Evolutionary conservation across 768 basidiomycete genomes (phyloP), one percentile per base, ranked within the genome.

Genomic region (Xerocomellus chrysenteron): DNA sequence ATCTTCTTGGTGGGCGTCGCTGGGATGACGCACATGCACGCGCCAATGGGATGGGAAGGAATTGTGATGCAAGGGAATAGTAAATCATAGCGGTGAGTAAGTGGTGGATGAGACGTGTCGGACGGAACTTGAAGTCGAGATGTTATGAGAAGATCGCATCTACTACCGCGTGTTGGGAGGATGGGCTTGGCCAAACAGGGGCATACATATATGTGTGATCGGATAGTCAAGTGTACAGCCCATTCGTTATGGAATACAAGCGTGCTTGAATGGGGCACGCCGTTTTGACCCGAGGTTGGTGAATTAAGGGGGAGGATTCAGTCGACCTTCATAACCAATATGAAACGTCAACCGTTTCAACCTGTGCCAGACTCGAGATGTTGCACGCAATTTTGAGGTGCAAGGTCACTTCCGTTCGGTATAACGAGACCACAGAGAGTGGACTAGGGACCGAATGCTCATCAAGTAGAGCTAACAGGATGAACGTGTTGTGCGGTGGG

Each of bases 341-440:
- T 56, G 55, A 57, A 56, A 56, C 55, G 17, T 39, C 43, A 26
- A 39, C 9, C 5, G 55, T 56, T 56, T 56, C 55, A 56, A 32
- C 41, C 19, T 13, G 54, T 19, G 32, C 52, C 26, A 55, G 40
- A 28, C 17, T 33, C 17, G 2, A 17, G 30, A 32, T 32, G n/a
- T 13, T 17, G 40, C 17, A 17, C 10, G 28, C 28, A 30, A 5
- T 30, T 30, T 30, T 16, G 24, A 19, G 54, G 35, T 30, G 21
- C 13, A 17, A 14, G 16, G 17, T 40, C 14, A 32, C 21, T 14
- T 8, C 11, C 16, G 19, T 10, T 26, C 35, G 45, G 32, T 35
- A n/a, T 39, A 17, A 21, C 21, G 21, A 21, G 21, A 21, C 21
- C 21, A 21, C 21, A 37, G 21, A 37, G 21, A 24, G 32, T 47